Conservation (phyloP, 176 grass and related monocot genomes). For the bread wheat (Triticum aestivum) region IWGSC_CS_RefSeq_v2.1 NC_057800.1:162142789-162143288, state of each 20-base stretch:
- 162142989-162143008: neutral
- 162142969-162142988: neutral
- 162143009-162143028: neutral
- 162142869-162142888: neutral
- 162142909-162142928: neutral
- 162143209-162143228: slow-evolving; percentile 98
- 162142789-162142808: neutral
- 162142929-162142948: neutral
- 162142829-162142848: neutral
- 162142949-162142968: neutral
- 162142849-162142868: neutral
- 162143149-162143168: neutral
- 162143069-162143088: neutral
- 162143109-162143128: neutral
- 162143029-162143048: neutral
- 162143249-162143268: slow-evolving; percentile 95
- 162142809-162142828: neutral
- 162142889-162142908: neutral
- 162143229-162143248: slow-evolving; percentile 87
- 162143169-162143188: slow-evolving; percentile 18
- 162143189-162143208: slow-evolving; percentile 88
- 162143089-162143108: neutral
- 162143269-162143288: slow-evolving; percentile 98
- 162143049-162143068: neutral
- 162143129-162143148: neutral